These are phyloP conservation scores for Zoysia matrella DNA, from an alignment of 202 grass and related monocot species.

Conservation along the genomic window DNA sequence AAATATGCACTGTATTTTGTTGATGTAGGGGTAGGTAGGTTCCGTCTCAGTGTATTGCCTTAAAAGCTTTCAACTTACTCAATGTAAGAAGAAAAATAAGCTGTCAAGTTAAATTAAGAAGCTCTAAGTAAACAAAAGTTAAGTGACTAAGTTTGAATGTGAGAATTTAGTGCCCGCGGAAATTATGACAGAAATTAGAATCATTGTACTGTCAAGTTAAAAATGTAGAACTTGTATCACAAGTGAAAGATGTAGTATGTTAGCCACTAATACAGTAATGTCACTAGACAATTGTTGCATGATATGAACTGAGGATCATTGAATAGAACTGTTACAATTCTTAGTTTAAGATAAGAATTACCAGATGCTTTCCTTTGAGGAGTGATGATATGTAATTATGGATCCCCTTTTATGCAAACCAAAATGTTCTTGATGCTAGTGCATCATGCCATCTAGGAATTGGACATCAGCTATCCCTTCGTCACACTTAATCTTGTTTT, in stretches of 20 bases:
- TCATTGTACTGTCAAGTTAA: neutral
- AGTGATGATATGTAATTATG: neutral
- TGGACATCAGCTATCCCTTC: too few relatives aligned
- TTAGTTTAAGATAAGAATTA: neutral
- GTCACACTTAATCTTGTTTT: too few relatives aligned
- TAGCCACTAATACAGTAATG: neutral
- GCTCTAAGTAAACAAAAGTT: neutral
- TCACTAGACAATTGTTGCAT: neutral
- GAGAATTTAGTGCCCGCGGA: neutral
- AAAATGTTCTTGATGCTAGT: neutral
- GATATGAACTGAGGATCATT: neutral
- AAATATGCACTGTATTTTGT: neutral
- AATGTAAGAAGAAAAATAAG: neutral
- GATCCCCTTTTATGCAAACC: neutral
- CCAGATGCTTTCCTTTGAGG: neutral
- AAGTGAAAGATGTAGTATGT: neutral
- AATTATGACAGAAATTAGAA: neutral
- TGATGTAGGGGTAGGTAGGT: neutral
- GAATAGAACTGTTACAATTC: neutral
- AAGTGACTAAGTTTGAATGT: neutral
- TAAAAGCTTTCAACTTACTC: neutral
- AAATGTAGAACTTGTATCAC: neutral
- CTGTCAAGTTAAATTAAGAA: slow-evolving; percentile 4
- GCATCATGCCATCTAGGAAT: too few relatives aligned
- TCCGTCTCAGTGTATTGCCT: neutral